Evolutionary conservation across 2,329 filamentous ascomycete genomes (phyloP).

Genomic region (Huntiella moniliformis): DNA sequence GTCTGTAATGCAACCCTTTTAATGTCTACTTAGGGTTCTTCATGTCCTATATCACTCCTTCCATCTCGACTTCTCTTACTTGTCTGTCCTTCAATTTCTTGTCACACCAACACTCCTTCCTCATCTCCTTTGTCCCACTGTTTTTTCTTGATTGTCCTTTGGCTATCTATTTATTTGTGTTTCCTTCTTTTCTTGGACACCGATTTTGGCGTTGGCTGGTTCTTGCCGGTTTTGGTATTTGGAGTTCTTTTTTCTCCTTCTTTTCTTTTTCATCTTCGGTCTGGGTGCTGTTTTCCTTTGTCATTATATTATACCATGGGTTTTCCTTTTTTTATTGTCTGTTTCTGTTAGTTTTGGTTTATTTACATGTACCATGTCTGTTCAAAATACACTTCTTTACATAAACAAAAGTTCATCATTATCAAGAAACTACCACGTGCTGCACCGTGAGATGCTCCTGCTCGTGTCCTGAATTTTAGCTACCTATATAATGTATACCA

Average conservation of each 20-base stretch:
- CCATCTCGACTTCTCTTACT: background rate
- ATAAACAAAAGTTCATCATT: constrained; percentile 1
- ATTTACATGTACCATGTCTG: background rate
- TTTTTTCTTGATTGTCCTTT: background rate
- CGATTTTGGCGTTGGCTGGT: no score
- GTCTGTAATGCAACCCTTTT: no score
- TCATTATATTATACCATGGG: constrained; percentile 1
- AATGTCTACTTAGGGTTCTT: background rate
- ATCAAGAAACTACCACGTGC: background rate
- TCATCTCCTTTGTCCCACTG: background rate
- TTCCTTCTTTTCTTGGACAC: background rate
- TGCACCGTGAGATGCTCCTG: no score
- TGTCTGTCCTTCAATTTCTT: background rate
- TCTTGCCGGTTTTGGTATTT: background rate
- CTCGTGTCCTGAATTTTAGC: no score
- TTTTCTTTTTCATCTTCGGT: constrained; percentile 2
- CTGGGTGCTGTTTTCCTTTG: constrained; percentile 8
- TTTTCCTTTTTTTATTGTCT: background rate
- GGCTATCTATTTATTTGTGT: background rate
- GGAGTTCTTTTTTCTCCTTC: constrained; percentile 1
- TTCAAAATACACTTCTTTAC: background rate
- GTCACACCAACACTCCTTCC: background rate
- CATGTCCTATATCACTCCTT: background rate
- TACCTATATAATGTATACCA: no score
- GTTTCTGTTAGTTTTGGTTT: background rate